Percentiles rank a stretch among this genome's conserved stretches.
phyloP scores from a whole-genome alignment of 805 yeast species.

The Naumovozyma castellii region DNA sequence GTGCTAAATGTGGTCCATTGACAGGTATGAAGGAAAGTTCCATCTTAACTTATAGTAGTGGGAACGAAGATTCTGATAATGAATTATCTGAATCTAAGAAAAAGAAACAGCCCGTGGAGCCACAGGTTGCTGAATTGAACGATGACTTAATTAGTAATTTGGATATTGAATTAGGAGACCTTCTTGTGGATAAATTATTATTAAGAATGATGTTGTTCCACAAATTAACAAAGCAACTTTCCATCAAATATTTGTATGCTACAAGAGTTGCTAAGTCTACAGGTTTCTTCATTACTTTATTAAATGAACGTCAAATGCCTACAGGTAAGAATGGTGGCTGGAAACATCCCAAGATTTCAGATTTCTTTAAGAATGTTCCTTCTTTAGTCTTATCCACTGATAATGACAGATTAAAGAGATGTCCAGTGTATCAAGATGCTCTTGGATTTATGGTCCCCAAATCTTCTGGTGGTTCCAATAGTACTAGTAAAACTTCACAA shows the following conservation, averaged over 20 bases:
- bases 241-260: conserved; percentile 54
- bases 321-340: conserved; percentile 5
- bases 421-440: conserved; percentile 33
- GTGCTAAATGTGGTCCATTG: conserved; percentile 39
- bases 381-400: conserved; percentile 26
- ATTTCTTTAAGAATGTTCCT: conserved; percentile 27
- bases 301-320: conserved; percentile 12
- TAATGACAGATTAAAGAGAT: conserved; percentile 28
- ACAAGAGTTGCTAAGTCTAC: conserved; percentile 58
- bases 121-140: conserved; percentile 17
- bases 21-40: conserved; percentile 28
- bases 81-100: conserved; percentile 11
- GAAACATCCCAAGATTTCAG: conserved; percentile 23
- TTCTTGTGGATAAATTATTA: conserved; percentile 31
- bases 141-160: conserved; percentile 26
- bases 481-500: conserved; percentile 2
- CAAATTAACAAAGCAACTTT: conserved; percentile 36
- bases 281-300: conserved; percentile 33
- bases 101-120: conserved; percentile 1
- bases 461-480: conserved; percentile 2
- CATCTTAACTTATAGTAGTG: conserved; percentile 16
- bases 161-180: conserved; percentile 32
- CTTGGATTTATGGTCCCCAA: conserved; percentile 25
- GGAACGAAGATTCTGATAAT: conserved; percentile 22
- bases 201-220: conserved; percentile 37